phyloP scores from a whole-genome alignment of 345 rosid species.

The Toxicodendron radicans region DNA sequence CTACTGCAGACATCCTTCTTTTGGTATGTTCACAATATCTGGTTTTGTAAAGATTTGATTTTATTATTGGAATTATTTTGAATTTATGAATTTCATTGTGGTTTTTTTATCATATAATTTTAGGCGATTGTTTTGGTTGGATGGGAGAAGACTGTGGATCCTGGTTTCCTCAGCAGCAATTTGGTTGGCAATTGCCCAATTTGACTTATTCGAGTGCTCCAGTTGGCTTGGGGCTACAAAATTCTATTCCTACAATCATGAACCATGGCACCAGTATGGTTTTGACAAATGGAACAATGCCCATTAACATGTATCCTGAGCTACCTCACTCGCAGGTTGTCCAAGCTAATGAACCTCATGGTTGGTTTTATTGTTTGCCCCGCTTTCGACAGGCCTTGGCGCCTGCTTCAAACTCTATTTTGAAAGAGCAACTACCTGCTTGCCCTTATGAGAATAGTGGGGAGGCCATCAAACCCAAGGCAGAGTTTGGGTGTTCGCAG shows the following conservation, averaged over 20 bases:
- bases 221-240: constrained; percentile 22
- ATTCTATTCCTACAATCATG: constrained; percentile 18
- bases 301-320: constrained; percentile 28
- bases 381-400: constrained; percentile 35
- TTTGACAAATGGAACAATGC: constrained; percentile 27
- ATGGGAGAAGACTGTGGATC: constrained; percentile 62
- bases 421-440: constrained; percentile 32
- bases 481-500: constrained; percentile 32
- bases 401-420: constrained; percentile 28
- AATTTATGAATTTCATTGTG: not conserved
- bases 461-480: constrained; percentile 26
- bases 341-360: constrained; percentile 34
- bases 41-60: not conserved
- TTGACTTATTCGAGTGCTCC: constrained; percentile 22
- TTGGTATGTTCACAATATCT: constrained; percentile 27
- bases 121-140: constrained; percentile 53
- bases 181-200: constrained; percentile 39
- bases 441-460: constrained; percentile 11
- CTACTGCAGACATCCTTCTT: constrained; percentile 23
- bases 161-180: constrained; percentile 49
- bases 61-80: not conserved
- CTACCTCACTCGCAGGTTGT: constrained; percentile 27
- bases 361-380: constrained; percentile 52
- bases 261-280: constrained; percentile 30
- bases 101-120: not conserved